Conservation (phyloP, 2,329 filamentous ascomycete species). For the Beauveria sp. region DNA sequence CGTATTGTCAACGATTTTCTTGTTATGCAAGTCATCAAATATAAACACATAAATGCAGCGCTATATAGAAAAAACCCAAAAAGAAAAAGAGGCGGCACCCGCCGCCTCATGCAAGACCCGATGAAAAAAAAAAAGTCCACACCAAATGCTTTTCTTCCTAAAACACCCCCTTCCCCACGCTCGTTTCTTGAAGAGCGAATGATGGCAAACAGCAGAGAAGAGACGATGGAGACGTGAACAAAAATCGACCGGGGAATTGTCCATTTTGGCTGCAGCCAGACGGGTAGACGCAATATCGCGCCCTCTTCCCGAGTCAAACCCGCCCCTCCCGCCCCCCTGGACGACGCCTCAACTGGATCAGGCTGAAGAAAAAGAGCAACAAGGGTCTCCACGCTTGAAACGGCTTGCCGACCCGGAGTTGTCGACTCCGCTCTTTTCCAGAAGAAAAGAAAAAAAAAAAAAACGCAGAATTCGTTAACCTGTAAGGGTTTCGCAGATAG, state of each 20-base stretch:
- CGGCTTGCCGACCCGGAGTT: background rate
- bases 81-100: background rate
- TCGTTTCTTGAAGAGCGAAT: no score
- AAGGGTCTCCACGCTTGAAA: slow-evolving; percentile 3
- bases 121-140: background rate
- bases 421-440: background rate
- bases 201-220: no score
- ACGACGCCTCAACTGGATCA: slow-evolving; percentile 1
- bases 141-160: background rate
- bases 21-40: no score
- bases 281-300: background rate
- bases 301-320: background rate
- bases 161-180: no score
- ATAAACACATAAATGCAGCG: no score
- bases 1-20: no score
- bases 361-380: background rate
- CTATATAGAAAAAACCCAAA: background rate
- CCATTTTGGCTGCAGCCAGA: background rate
- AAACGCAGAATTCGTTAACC: background rate
- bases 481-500: background rate
- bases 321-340: background rate
- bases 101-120: background rate
- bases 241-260: background rate
- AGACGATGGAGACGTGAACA: no score
- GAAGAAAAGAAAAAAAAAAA: no score